Evolutionary conservation across 169 alveolate genomes (phyloP).

Genomic region (Plasmodium chabaudi): DNA sequence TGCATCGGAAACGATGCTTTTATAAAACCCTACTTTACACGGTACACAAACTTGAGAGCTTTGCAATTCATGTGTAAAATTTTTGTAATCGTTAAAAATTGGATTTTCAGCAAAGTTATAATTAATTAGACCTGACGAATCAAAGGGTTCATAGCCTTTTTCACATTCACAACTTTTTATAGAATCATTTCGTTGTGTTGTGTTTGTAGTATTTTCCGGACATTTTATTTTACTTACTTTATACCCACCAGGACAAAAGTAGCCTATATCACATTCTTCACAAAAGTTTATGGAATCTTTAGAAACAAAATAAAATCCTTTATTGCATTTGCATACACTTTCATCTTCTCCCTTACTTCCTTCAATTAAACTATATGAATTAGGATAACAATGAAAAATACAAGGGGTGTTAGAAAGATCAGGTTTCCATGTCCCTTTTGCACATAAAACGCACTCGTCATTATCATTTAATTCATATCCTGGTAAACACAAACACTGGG

Average conservation of each 20-base stretch:
- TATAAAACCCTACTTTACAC: constrained; percentile 55
- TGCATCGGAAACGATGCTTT: constrained; percentile 27
- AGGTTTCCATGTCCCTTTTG: constrained; percentile 85
- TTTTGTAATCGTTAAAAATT: constrained; percentile 55
- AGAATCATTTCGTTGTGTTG: constrained; percentile 24
- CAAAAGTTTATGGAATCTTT: constrained; percentile 78
- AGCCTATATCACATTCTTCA: constrained; percentile 82
- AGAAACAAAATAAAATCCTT: constrained; percentile 81
- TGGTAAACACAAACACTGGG: constrained; percentile 86
- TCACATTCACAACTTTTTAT: constrained; percentile 70
- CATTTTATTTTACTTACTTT: constrained; percentile 76
- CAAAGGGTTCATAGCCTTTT: constrained; percentile 57
- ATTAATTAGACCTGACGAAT: constrained; percentile 29
- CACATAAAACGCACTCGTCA: constrained; percentile 81
- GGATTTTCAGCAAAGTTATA: constrained; percentile 52
- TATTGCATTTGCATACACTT: constrained; percentile 79
- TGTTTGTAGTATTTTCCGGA: constrained; percentile 81
- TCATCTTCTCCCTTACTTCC: constrained; percentile 86
- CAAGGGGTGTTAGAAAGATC: constrained; percentile 79
- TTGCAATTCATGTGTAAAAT: constrained; percentile 38
- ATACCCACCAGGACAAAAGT: constrained; percentile 83
- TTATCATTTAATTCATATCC: constrained; percentile 83
- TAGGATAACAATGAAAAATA: constrained; percentile 80
- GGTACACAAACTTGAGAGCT: constrained; percentile 68
- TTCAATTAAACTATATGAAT: constrained; percentile 74